These are phyloP conservation scores for Conticribra guillardii DNA, from an alignment of 108 stramenopile species.

Conservation along the genomic window DNA sequence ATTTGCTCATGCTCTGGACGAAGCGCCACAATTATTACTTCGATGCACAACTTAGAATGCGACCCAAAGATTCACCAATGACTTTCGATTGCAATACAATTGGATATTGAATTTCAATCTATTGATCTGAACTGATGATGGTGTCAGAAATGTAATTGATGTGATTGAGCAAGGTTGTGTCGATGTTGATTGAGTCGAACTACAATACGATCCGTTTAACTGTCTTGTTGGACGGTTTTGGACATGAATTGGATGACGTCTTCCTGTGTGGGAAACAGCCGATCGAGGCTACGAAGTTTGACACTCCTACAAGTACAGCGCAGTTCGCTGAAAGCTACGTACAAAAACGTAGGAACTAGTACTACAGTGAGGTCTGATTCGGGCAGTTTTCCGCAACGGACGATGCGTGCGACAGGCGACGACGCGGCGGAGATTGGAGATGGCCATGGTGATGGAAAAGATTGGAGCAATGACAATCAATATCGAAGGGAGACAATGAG, in stretches of 20 bases:
- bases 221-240: not conserved
- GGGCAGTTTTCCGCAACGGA: not conserved
- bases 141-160: not conserved
- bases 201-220: not conserved
- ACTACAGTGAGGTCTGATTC: not conserved
- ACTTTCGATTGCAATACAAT: too few species aligned
- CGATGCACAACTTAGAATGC: not conserved
- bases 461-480: too few species aligned
- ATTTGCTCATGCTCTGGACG: not conserved
- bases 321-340: not conserved
- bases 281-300: not conserved
- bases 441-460: too few species aligned
- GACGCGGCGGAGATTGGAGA: not conserved
- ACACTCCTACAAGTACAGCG: not conserved
- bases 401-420: not conserved
- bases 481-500: too few species aligned
- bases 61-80: not conserved
- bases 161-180: too few species aligned
- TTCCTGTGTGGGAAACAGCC: not conserved
- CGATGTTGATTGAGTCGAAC: not conserved
- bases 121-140: too few species aligned
- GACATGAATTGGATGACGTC: not conserved
- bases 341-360: not conserved
- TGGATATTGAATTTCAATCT: too few species aligned
- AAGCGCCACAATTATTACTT: not conserved